These are phyloP conservation scores for Fusarium buharicum DNA, from an alignment of 2,329 filamentous ascomycete genomes.

Conservation along the genomic window DNA sequence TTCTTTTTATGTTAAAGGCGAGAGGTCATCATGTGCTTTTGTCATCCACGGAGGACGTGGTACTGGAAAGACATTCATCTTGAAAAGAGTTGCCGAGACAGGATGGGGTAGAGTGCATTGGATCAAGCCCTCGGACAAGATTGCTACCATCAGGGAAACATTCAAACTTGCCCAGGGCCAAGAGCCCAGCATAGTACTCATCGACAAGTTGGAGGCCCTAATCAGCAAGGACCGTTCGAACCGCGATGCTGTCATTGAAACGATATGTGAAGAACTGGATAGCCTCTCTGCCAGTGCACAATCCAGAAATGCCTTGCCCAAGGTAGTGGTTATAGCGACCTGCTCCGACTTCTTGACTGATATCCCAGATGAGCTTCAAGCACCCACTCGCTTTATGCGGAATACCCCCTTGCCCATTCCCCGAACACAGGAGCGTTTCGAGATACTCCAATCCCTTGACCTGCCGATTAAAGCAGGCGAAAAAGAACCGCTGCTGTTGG, in stretches of 20 bases:
- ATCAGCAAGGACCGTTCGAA: slow-evolving; percentile 68
- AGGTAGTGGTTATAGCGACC: slow-evolving; percentile 78
- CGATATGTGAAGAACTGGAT: slow-evolving; percentile 66
- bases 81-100: slow-evolving; percentile 73
- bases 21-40: slow-evolving; percentile 64
- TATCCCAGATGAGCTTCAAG: slow-evolving; percentile 75
- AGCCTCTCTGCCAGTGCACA: slow-evolving; percentile 57
- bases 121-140: slow-evolving; percentile 66
- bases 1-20: slow-evolving; percentile 45
- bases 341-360: slow-evolving; percentile 76
- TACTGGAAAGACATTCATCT: slow-evolving; percentile 83
- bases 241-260: slow-evolving; percentile 60
- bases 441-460: slow-evolving; percentile 75
- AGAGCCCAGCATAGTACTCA: slow-evolving; percentile 80
- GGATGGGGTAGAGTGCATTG: slow-evolving; percentile 77
- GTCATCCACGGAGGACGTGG: slow-evolving; percentile 84
- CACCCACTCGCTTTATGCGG: slow-evolving; percentile 69
- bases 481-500: slow-evolving; percentile 63
- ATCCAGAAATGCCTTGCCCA: slow-evolving; percentile 55
- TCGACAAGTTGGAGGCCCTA: slow-evolving; percentile 80
- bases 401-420: slow-evolving; percentile 83
- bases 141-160: slow-evolving; percentile 68
- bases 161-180: slow-evolving; percentile 75
- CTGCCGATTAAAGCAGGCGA: slow-evolving; percentile 59
- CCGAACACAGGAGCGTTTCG: slow-evolving; percentile 73